These are phyloP conservation scores for Bryum argenteum DNA, from an alignment of 225 moss, liverwort and hornwort species.

Conservation along the genomic window DNA sequence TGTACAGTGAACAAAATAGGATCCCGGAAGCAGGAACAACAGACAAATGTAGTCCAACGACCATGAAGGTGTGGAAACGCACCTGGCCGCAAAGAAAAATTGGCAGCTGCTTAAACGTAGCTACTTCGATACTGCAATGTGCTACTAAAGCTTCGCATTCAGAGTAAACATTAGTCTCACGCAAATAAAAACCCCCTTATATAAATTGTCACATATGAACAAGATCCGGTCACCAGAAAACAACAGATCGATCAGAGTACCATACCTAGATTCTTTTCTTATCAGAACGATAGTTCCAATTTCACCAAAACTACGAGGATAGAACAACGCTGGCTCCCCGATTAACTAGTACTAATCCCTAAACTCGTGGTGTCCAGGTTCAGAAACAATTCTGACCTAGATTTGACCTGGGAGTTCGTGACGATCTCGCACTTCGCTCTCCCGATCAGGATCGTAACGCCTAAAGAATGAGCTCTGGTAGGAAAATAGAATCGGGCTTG, in stretches of 20 bases:
- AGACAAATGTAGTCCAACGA: neutral
- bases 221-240: constrained; percentile 11
- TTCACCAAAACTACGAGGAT: constrained; percentile 11
- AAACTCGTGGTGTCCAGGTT: constrained; percentile 14
- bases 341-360: constrained; percentile 16
- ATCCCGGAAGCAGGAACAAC: neutral
- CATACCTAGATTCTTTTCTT: constrained; percentile 12
- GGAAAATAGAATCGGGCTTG: constrained; percentile 17
- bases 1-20: neutral
- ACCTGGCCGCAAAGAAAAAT: constrained; percentile 12
- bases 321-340: neutral
- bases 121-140: constrained; percentile 4
- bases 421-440: constrained; percentile 24
- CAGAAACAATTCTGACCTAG: constrained; percentile 11
- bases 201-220: neutral
- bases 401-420: constrained; percentile 10
- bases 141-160: neutral
- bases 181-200: neutral
- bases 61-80: neutral
- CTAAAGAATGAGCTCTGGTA: constrained; percentile 21
- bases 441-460: constrained; percentile 13
- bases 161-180: neutral
- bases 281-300: neutral
- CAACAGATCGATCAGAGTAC: constrained; percentile 1
- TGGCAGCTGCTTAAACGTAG: constrained; percentile 1